Base-by-base conservation (phyloP, 2,329 filamentous ascomycete genomes). In the Capronia coronata region DNA sequence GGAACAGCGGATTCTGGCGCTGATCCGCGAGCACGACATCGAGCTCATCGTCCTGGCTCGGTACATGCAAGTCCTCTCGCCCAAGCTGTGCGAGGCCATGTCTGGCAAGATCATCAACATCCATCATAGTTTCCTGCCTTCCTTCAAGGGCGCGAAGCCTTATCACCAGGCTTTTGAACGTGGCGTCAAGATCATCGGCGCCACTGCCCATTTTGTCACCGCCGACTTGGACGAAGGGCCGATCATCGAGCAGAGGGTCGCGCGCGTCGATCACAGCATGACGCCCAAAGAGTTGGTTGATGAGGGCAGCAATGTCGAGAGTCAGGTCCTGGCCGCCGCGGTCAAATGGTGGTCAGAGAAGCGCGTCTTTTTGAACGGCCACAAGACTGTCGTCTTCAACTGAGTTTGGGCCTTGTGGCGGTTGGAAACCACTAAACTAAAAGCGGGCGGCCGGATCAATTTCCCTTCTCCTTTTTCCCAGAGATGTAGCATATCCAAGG, bases 61-160 rank as follows among this genome's bases (percentile, higher is more conserved):
- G 52, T 93, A 93, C 71, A 93, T 93, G 87, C 87, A 93, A 71
- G 85, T 93, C 25, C 75, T 93, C 9, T 86, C 82, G 18, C 86
- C 86, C 0, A 78, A 70, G 7, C 73, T 93, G 34, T 93, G 87
- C 71, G 71, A 76, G 50, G 85, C 80, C 61, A 90, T 93, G 86
- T 84, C 81, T 43, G 87, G 87, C 51, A 82, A 81, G 65, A 93
- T 93, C 71, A 91, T 93, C 83, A 93, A 93, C 72, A 91, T 93
- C 68, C 87, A 93, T 71, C 87, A 93, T 72, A 84, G 79, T 59
- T 93, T 93, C 78, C 67, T 93, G 75, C 87, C 87, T 0, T 83
- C 78, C 8, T 93, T 93, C 79, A 93, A 93, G 76, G 87, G 87
- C 54, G 87, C 87, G 23, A 88, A 87, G 70, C 87, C 87, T 2